These are phyloP conservation scores for Berkeleyomyces rouxiae DNA, from an alignment of 2,329 filamentous ascomycete genomes.

Conservation along the genomic window DNA sequence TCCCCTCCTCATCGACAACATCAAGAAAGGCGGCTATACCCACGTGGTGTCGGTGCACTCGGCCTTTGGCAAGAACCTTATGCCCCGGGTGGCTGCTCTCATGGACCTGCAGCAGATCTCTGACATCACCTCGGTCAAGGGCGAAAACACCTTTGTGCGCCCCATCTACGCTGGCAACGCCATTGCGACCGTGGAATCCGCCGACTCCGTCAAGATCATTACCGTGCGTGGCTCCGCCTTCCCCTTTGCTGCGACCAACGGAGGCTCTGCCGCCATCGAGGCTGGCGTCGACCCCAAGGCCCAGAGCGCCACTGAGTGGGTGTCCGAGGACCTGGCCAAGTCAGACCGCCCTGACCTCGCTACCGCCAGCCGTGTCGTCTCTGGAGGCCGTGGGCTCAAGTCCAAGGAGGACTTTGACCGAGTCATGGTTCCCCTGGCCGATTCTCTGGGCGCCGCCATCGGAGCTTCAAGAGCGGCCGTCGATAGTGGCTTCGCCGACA, in stretches of 20 bases:
- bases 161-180: constrained; percentile 97
- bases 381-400: constrained; percentile 85
- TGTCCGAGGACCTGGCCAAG: constrained; percentile 83
- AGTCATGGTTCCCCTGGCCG: constrained; percentile 80
- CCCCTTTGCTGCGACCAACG: constrained; percentile 51
- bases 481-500: constrained; percentile 94
- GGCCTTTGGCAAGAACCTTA: constrained; percentile 87
- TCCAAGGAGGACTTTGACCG: constrained; percentile 96
- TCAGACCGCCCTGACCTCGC: constrained; percentile 86
- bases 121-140: constrained; percentile 73
- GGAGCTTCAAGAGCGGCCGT: constrained; percentile 90
- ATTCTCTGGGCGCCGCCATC: constrained; percentile 85
- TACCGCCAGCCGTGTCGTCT: constrained; percentile 79
- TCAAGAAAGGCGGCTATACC: constrained; percentile 87
- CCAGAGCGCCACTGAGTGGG: constrained; percentile 62
- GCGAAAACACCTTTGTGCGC: constrained; percentile 85
- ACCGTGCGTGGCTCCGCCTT: constrained; percentile 92
- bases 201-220: constrained; percentile 70
- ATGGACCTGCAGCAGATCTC: constrained; percentile 88
- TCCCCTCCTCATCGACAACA: constrained; percentile 85
- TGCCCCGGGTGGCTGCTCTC: constrained; percentile 81
- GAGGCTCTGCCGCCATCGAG: constrained; percentile 59
- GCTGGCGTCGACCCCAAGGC: constrained; percentile 72
- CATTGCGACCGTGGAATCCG: constrained; percentile 86
- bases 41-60: constrained; percentile 84